These are phyloP conservation scores for Escovopsis sp. DNA, from an alignment of 2,329 filamentous ascomycete species.

Conservation along the genomic window DNA sequence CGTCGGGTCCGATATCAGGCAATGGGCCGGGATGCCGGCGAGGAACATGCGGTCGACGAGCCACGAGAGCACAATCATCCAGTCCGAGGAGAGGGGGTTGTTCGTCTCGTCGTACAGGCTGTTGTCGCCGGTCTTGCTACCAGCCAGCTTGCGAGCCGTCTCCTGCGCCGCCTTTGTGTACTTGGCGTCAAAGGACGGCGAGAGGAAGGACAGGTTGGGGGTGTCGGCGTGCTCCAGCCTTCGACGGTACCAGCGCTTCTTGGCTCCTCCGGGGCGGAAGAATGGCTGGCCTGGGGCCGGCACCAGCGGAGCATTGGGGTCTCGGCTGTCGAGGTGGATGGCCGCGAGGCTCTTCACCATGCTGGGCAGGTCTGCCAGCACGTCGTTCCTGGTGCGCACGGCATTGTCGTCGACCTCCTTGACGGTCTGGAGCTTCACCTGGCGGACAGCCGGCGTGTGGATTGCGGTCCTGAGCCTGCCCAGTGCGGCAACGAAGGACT, in stretches of 20 bases:
- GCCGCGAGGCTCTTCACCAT: background rate
- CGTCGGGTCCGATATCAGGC: constrained; percentile 23
- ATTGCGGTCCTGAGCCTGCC: background rate
- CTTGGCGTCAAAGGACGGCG: background rate
- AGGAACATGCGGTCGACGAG: constrained; percentile 24
- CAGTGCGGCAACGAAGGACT: constrained; percentile 13
- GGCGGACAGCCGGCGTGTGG: background rate
- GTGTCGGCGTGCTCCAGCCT: background rate
- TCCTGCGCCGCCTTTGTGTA: constrained; percentile 1
- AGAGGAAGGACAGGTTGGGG: background rate
- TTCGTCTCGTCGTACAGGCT: constrained; percentile 11
- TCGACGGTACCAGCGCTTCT: constrained; percentile 2
- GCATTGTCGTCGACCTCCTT: constrained; percentile 2
- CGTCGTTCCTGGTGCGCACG: constrained; percentile 2
- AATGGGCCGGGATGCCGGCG: constrained; percentile 23
- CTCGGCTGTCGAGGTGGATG: background rate
- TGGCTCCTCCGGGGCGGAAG: background rate
- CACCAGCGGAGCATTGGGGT: background rate
- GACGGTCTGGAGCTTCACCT: constrained; percentile 1
- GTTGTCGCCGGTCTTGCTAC: background rate
- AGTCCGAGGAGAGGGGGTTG: constrained; percentile 21
- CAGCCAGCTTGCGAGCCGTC: background rate
- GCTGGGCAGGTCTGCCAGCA: background rate
- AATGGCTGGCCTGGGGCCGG: background rate
- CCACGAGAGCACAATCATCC: constrained; percentile 21